A percentile compares a stretch with the other conserved stretches of the same genome.
Conservation (phyloP, 2,329 filamentous ascomycete species). For the Lojkania enalia region DNA sequence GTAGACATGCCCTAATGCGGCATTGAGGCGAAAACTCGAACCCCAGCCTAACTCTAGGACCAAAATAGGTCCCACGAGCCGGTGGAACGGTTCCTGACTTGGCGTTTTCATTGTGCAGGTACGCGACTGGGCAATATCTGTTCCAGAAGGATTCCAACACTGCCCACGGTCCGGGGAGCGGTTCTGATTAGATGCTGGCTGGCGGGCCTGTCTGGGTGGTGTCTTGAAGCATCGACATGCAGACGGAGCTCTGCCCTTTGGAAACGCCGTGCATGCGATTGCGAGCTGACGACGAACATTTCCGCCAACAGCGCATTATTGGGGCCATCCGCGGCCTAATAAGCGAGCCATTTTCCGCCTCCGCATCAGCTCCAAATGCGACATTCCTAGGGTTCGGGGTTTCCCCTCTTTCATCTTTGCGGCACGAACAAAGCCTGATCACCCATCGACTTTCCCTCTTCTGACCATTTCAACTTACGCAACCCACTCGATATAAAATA, state of each 20-base stretch:
- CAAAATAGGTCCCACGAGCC: not conserved
- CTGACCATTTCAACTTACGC: too few relatives aligned
- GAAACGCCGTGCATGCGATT: not conserved
- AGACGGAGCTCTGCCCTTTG: not conserved
- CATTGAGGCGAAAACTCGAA: not conserved
- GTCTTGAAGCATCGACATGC: constrained; percentile 1
- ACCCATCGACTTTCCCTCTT: too few relatives aligned
- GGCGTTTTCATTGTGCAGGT: not conserved
- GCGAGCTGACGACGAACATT: not conserved
- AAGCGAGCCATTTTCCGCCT: constrained; percentile 9
- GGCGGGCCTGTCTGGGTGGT: not conserved
- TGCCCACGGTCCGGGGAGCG: not conserved
- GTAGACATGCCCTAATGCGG: not conserved
- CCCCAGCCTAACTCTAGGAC: not conserved
- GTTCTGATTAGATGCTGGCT: not conserved
- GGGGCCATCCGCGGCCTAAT: constrained; percentile 3
- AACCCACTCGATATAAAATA: too few relatives aligned
- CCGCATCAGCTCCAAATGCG: not conserved
- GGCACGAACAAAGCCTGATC: too few relatives aligned
- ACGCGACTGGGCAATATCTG: not conserved
- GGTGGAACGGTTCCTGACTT: not conserved
- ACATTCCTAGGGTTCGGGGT: too few relatives aligned
- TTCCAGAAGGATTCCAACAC: not conserved
- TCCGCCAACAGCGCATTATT: not conserved
- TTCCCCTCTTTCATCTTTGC: too few relatives aligned